Evolutionary conservation across 2,329 filamentous ascomycete species (phyloP).

Genomic region (Cyphellophora attinorum): DNA sequence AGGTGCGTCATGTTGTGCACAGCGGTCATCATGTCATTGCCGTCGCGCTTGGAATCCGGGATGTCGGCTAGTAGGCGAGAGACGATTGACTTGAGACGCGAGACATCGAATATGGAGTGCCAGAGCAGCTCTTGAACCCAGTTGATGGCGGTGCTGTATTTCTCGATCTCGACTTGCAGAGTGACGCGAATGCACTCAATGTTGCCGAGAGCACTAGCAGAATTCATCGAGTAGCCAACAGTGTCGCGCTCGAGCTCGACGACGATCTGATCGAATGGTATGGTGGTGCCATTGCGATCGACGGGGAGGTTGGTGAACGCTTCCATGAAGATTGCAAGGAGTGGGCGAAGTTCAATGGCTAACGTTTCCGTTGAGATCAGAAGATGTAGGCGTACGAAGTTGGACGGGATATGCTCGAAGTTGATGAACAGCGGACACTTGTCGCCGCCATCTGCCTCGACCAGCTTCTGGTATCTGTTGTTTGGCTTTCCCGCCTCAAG

Average conservation of each 20-base stretch:
- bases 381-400: constrained; percentile 78
- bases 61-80: constrained; percentile 84
- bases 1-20: constrained; percentile 71
- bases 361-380: constrained; percentile 70
- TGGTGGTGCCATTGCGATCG: constrained; percentile 59
- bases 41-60: constrained; percentile 82
- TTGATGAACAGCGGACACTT: constrained; percentile 81
- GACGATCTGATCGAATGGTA: constrained; percentile 88
- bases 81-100: constrained; percentile 51
- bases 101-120: constrained; percentile 77
- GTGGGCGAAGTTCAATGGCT: constrained; percentile 71
- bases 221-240: constrained; percentile 67
- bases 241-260: constrained; percentile 87
- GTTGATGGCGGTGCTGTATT: constrained; percentile 70
- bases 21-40: constrained; percentile 50
- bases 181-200: constrained; percentile 71
- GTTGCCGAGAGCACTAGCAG: constrained; percentile 61
- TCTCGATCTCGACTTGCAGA: constrained; percentile 79
- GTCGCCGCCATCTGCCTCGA: constrained; percentile 56
- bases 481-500: constrained; percentile 56
- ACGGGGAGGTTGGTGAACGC: constrained; percentile 95
- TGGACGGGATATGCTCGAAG: constrained; percentile 88
- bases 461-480: constrained; percentile 62
- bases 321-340: constrained; percentile 75
- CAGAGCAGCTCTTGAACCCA: constrained; percentile 85